Conservation (phyloP, 257 asterid genomes). For the Capsicum pubescens region DNA sequence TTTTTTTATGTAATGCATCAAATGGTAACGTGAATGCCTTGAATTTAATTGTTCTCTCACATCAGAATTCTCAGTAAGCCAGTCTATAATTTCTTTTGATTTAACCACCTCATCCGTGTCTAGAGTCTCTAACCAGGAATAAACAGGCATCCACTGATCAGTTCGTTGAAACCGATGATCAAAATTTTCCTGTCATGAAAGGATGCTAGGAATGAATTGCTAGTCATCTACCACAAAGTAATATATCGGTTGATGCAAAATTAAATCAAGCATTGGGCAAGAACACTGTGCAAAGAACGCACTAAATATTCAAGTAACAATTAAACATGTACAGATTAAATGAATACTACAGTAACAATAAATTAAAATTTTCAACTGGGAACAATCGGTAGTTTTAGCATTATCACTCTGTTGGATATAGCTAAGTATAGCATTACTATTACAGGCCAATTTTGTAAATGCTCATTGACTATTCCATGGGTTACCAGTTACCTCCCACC, state of each 20-base stretch:
- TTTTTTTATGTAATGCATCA: conserved; percentile 90
- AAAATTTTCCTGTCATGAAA: conserved; percentile 44
- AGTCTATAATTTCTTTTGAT: conserved; percentile 79
- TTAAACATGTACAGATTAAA: conserved; percentile 14
- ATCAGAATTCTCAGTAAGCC: conserved; percentile 77
- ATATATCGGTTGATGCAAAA: not conserved
- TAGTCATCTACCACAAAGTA: conserved; percentile 22
- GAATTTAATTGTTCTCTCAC: conserved; percentile 76
- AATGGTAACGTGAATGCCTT: conserved; percentile 91
- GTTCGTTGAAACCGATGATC: conserved; percentile 97
- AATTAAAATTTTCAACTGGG: not conserved
- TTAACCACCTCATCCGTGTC: conserved; percentile 78
- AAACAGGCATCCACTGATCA: conserved; percentile 96
- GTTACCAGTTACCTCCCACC: not conserved
- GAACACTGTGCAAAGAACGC: not conserved
- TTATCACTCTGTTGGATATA: not conserved
- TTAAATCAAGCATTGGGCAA: conserved; percentile 20
- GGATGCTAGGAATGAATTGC: conserved; percentile 27
- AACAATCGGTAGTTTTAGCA: not conserved
- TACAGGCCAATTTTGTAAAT: conserved; percentile 2
- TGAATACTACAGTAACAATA: not conserved
- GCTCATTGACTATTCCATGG: not conserved
- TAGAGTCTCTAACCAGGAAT: conserved; percentile 85
- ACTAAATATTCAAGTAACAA: not conserved
- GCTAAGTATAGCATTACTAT: not conserved